Percentiles rank a stretch among this genome's conserved stretches.
Conservation (phyloP, 495 filamentous ascomycete genomes). For the Stereocaulon alpinum region DNA sequence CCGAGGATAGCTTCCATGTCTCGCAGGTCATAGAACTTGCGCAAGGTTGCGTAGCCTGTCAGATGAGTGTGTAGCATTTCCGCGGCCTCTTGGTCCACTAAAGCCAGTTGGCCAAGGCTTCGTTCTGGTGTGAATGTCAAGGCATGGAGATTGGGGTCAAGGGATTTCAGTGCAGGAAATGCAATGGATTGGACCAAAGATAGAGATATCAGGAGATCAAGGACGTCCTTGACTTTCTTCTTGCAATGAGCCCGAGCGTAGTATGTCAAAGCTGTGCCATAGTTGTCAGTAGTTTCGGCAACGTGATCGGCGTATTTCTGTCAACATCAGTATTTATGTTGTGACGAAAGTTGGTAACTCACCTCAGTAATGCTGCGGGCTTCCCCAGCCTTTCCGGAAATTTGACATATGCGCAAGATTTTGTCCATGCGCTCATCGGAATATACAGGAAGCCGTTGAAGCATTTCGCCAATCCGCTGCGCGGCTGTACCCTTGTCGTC, state of each 20-base stretch:
- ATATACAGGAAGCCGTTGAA: conserved; percentile 52
- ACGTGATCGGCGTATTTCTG: conserved; percentile 71
- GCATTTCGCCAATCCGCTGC: conserved; percentile 54
- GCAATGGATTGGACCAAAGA: conserved; percentile 73
- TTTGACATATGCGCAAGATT: conserved; percentile 58
- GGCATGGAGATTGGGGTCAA: conserved; percentile 56
- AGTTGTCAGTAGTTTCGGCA: conserved; percentile 53
- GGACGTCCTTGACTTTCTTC: conserved; percentile 66
- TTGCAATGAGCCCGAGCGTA: conserved; percentile 69
- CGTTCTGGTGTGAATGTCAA: conserved; percentile 57
- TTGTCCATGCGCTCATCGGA: conserved; percentile 61
- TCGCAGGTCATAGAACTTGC: conserved; percentile 77
- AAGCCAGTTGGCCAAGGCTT: conserved; percentile 53
- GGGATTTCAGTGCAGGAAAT: conserved; percentile 54
- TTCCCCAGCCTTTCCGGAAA: conserved; percentile 57
- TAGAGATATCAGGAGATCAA: conserved; percentile 76
- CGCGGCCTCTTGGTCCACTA: conserved; percentile 64
- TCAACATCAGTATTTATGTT: conserved; percentile 12
- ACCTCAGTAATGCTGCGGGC: conserved; percentile 69
- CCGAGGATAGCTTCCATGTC: conserved; percentile 46
- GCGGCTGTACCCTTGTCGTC: conserved; percentile 54
- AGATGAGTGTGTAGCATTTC: conserved; percentile 68
- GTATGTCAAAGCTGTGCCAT: conserved; percentile 74
- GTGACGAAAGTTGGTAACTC: conserved; percentile 26
- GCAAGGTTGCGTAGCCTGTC: conserved; percentile 81